A percentile compares a stretch with the other conserved stretches of the same genome.
Conservation (phyloP, 768 basidiomycete species). For the Galerina marginata region DNA sequence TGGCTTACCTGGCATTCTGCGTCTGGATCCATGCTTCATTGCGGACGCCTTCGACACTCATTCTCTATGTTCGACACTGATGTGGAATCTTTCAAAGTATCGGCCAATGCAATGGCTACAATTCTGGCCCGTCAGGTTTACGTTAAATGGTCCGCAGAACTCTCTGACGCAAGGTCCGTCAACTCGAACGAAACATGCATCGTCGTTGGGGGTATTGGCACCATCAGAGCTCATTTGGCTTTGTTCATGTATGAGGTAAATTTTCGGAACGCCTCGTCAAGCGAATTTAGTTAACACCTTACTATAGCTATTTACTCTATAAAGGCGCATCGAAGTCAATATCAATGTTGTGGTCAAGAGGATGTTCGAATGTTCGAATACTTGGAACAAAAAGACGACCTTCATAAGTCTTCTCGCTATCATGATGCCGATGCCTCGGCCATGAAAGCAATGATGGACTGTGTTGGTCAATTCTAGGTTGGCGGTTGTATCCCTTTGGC, state of each 20-base stretch:
- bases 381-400: conserved; percentile 31
- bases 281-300: neutral
- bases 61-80: neutral
- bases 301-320: neutral
- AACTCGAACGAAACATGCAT: conserved; percentile 35
- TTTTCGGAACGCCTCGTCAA: neutral
- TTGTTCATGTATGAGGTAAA: conserved; percentile 47
- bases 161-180: neutral
- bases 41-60: conserved; percentile 12
- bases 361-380: conserved; percentile 35
- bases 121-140: neutral
- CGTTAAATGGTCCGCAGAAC: neutral
- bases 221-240: conserved; percentile 41
- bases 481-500: conserved; percentile 40
- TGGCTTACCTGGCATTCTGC: conserved; percentile 11
- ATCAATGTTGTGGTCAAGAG: conserved; percentile 29
- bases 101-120: neutral
- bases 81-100: neutral
- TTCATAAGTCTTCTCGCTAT: conserved; percentile 35
- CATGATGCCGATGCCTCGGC: conserved; percentile 29
- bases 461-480: conserved; percentile 24
- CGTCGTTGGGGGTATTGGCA: conserved; percentile 45
- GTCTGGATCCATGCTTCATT: conserved; percentile 10
- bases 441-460: conserved; percentile 25
- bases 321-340: conserved; percentile 23